phyloP scores from a whole-genome alignment of 495 filamentous ascomycete species.

The Neurospora tetraspora region DNA sequence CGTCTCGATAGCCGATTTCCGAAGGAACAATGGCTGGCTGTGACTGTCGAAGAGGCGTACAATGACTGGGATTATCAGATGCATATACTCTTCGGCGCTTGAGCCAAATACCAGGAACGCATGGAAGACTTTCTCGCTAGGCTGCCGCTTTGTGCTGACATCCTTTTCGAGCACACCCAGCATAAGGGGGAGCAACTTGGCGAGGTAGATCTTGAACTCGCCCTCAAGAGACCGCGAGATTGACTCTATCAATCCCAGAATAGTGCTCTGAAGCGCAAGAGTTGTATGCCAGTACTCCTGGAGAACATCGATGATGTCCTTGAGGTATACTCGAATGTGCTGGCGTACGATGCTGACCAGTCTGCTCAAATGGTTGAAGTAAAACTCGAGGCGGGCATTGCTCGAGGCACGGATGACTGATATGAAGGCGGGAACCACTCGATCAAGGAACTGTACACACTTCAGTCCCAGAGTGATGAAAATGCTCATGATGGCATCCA shows the following conservation, averaged over 20 bases:
- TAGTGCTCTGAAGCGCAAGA: conserved; percentile 73
- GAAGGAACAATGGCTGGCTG: conserved; percentile 62
- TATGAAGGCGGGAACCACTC: conserved; percentile 90
- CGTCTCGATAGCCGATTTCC: conserved; percentile 87
- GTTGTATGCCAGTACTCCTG: conserved; percentile 77
- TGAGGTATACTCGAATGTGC: conserved; percentile 83
- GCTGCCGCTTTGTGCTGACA: conserved; percentile 53
- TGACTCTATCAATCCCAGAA: conserved; percentile 81
- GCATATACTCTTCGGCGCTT: conserved; percentile 97
- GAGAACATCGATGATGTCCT: conserved; percentile 71
- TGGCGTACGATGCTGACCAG: conserved; percentile 91
- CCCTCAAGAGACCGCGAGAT: conserved; percentile 89
- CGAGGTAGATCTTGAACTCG: conserved; percentile 93
- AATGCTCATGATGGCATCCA: conserved; percentile 97
- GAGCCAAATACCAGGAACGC: conserved; percentile 94
- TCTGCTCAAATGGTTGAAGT: conserved; percentile 91
- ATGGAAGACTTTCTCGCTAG: conserved; percentile 85
- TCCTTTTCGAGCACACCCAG: conserved; percentile 87
- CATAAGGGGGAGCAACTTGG: conserved; percentile 81
- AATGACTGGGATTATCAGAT: conserved; percentile 94
- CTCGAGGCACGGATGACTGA: conserved; percentile 71
- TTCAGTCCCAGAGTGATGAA: conserved; percentile 93
- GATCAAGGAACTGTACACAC: conserved; percentile 84
- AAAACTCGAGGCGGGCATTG: conserved; percentile 68
- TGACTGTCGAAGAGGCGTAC: conserved; percentile 83